Percentiles rank a stretch among this genome's conserved stretches.
Evolutionary conservation across 2,329 filamentous ascomycete species (phyloP).

Genomic region (Calonectria pseudoreteaudii): DNA sequence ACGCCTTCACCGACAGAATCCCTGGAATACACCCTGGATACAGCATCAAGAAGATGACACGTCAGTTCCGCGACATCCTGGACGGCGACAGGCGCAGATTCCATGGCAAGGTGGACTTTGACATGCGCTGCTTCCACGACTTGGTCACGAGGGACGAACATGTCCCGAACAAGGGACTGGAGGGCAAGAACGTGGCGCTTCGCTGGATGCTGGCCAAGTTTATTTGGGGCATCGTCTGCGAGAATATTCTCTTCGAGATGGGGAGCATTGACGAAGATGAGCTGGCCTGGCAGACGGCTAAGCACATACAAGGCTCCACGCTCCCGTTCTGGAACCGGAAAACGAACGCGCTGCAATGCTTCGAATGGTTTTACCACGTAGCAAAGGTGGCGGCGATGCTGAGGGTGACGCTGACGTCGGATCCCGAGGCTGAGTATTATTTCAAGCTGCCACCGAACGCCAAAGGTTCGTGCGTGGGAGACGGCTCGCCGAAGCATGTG

Average conservation of each 20-base stretch:
- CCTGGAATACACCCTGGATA: neutral
- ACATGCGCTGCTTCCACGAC: neutral
- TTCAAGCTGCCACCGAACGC: slow-evolving; percentile 5
- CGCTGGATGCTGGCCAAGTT: slow-evolving; percentile 6
- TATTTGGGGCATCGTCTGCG: slow-evolving; percentile 2
- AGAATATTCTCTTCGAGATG: neutral
- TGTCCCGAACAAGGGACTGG: neutral
- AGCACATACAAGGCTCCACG: neutral
- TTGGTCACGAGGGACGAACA: neutral
- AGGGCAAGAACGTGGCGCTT: neutral
- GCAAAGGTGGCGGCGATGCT: neutral
- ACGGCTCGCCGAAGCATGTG: neutral
- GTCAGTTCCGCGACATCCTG: neutral
- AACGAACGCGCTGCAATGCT: neutral
- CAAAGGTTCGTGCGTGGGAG: neutral
- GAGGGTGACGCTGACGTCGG: neutral
- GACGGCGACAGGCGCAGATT: neutral
- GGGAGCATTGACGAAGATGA: neutral
- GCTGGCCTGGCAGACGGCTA: neutral
- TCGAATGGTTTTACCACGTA: neutral
- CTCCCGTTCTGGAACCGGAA: neutral
- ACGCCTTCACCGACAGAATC: slow-evolving; percentile 7
- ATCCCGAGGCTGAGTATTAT: neutral
- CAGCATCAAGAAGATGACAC: neutral
- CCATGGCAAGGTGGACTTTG: neutral